Evolutionary conservation across 192 early-diverging fungal species (phyloP), one percentile per base, ranked within the genome.

Genomic region (Allomyces arbusculus): DNA sequence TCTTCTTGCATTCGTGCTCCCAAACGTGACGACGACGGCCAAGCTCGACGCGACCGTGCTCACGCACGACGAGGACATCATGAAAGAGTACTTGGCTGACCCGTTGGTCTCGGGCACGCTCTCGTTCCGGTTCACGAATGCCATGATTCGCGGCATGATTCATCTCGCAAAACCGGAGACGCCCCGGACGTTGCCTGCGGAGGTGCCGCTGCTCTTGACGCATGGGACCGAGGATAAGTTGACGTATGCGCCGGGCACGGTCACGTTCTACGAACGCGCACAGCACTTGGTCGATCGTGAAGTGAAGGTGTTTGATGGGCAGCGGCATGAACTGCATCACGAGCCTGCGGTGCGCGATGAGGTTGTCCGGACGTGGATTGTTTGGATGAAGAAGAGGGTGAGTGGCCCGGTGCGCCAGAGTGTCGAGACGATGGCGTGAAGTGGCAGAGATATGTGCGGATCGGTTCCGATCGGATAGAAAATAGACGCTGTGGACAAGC

Each of bases 51-150:
- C 80, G 11, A 58, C 62, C n/a, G 66, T 64, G 25, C 74, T 85
- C 44, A 74, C 76, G 14, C 77, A 73, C 23, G 76, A 77, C 61
- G 24, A 65, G 9, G 68, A 70, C 10, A 75, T 79, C 62, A 70
- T 78, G 11, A 62, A 74, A 40, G 76, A 73, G 5, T 87, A 86
- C 65, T 23, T 67, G 26, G 61, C 67, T 4, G 86, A 87, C 64
- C 83, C 82, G 24, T 68, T 83, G 7, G 72, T 81, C 11, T 82
- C 84, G 16, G 12, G 16, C 1, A 20, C 12, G 16, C 12, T 58
- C 50, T 58, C 50, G 50, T 6, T 58, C 50, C 33, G 50, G 16
- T 58, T 58, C 20, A 20, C 3, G 9, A 58, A 58, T 10, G 16
- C 50, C 12, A n/a, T 58, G 16, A n/a, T 58, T 58, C 50, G 50